These are phyloP conservation scores for Venturia oleaginea DNA, from an alignment of 2,329 filamentous ascomycete genomes.

Conservation along the genomic window DNA sequence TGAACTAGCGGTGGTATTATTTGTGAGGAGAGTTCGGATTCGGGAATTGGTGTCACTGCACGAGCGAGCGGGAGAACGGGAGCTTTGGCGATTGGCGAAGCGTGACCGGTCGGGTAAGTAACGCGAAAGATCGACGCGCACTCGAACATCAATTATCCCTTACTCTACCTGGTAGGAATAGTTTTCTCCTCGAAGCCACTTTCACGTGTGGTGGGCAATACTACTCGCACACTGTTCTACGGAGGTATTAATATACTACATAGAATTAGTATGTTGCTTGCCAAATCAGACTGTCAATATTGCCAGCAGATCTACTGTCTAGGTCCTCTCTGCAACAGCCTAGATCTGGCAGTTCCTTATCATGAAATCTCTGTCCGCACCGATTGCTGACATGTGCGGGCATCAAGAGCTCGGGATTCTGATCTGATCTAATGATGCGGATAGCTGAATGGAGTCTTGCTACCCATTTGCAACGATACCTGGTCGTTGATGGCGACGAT, in stretches of 20 bases:
- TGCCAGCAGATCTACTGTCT: neutral
- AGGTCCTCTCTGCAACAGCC: neutral
- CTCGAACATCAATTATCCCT: neutral
- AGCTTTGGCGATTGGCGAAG: neutral
- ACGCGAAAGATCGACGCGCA: neutral
- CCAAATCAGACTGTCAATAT: neutral
- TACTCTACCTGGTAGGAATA: neutral
- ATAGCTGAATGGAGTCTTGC: neutral
- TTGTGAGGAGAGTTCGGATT: neutral
- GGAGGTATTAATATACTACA: no score
- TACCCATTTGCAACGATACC: neutral
- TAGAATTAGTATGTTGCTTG: neutral
- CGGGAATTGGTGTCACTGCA: neutral
- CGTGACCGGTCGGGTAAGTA: neutral
- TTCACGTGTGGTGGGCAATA: neutral
- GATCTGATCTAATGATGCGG: neutral
- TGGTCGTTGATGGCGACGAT: neutral
- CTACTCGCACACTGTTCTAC: neutral
- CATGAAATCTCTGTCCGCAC: neutral
- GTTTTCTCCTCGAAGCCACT: neutral
- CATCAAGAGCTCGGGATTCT: neutral
- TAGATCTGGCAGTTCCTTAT: neutral
- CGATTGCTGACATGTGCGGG: neutral
- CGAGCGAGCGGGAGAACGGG: neutral
- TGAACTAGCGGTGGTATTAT: neutral